A percentile compares a stretch with the other conserved stretches of the same genome.
phyloP scores from a whole-genome alignment of 768 basidiomycete species.

The Collybiopsis luxurians region DNA sequence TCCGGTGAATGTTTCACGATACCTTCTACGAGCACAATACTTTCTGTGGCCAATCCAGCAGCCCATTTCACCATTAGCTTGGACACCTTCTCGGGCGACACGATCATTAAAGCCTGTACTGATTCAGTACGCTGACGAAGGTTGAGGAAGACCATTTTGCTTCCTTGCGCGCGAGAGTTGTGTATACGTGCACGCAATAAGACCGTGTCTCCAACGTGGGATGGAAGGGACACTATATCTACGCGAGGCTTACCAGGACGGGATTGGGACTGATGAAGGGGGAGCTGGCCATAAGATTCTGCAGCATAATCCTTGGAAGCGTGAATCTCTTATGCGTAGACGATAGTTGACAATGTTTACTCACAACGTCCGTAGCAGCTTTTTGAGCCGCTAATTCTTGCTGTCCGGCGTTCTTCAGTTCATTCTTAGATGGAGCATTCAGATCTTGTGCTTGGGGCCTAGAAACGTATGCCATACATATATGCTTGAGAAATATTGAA shows the following conservation, averaged over 20 bases:
- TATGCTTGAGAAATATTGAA: no score
- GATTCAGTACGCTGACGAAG: constrained; percentile 85
- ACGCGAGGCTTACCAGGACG: constrained; percentile 59
- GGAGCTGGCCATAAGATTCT: constrained; percentile 82
- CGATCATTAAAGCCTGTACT: constrained; percentile 80
- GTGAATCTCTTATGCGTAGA: constrained; percentile 1
- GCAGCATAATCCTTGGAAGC: constrained; percentile 64
- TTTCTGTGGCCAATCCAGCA: constrained; percentile 73
- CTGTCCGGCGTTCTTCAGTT: constrained; percentile 86
- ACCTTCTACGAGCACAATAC: constrained; percentile 90
- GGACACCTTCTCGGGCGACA: constrained; percentile 74
- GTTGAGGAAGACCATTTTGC: constrained; percentile 93
- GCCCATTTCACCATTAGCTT: constrained; percentile 99
- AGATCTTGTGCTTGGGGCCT: constrained; percentile 24
- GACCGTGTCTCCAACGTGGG: constrained; percentile 70
- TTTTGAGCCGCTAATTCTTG: constrained; percentile 69
- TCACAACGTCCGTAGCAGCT: constrained; percentile 62
- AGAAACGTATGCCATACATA: no score
- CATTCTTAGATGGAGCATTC: constrained; percentile 76
- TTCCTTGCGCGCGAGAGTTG: constrained; percentile 88
- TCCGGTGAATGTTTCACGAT: constrained; percentile 74
- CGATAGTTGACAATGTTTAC: constrained; percentile 15
- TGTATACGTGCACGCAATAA: constrained; percentile 88
- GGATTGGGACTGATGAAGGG: constrained; percentile 88
- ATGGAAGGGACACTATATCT: constrained; percentile 62